These are phyloP conservation scores for Eucalyptus rudis DNA, from an alignment of 345 rosid genomes.

Conservation along the genomic window DNA sequence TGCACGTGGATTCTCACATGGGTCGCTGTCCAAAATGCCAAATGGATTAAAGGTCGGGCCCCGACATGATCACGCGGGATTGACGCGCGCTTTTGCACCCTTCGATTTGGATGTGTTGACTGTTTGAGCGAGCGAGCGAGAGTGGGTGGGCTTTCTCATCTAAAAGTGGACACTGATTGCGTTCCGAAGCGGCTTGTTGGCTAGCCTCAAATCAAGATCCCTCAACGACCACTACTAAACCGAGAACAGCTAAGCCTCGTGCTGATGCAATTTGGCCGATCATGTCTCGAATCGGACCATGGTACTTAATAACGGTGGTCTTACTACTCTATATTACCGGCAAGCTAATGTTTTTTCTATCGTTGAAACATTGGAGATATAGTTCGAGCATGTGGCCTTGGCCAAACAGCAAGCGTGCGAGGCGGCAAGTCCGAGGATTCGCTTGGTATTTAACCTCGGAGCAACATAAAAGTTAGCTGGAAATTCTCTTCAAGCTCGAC, in stretches of 20 bases:
- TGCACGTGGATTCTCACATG: conserved; percentile 24
- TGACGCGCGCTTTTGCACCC: not conserved
- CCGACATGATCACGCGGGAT: not conserved
- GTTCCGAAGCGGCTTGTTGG: conserved; percentile 24
- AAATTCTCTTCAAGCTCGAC: not conserved
- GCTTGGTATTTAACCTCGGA: not conserved
- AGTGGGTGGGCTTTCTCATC: not conserved
- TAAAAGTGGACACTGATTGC: not conserved
- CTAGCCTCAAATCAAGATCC: conserved; percentile 20
- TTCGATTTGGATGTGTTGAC: not conserved
- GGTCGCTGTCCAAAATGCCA: conserved; percentile 1
- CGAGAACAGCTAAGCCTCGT: not conserved
- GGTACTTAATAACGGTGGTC: not conserved
- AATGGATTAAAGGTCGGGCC: not conserved
- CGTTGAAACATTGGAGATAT: not conserved
- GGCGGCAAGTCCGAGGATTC: not conserved
- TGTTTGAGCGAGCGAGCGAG: not conserved
- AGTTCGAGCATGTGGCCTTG: not conserved
- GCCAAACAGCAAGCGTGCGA: not conserved
- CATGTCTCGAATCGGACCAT: not conserved
- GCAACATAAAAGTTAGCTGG: not conserved
- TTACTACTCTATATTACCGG: not conserved
- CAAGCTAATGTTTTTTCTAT: not conserved
- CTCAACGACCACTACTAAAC: not conserved
- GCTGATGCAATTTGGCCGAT: not conserved